Evolutionary conservation across 2,329 filamentous ascomycete genomes (phyloP), one percentile per base, ranked within the genome.

Genomic region (Cladophialophora carrionii): DNA sequence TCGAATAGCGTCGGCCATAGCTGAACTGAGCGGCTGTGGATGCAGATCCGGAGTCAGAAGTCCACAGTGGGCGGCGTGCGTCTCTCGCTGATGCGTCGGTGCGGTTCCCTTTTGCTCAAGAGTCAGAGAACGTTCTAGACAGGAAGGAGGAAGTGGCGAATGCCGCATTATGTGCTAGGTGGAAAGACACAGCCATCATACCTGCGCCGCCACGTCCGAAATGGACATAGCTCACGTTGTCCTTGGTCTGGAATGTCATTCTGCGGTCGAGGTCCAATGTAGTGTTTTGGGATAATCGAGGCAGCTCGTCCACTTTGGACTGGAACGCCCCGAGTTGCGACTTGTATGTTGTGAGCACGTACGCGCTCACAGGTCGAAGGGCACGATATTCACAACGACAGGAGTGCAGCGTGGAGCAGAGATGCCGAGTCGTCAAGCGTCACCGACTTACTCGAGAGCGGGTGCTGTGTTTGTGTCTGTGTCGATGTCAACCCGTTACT

Each of bases 21-120:
- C 24, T 59, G 9, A 20, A 46, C n/a, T 29, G 48, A 1, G 29
- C 29, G 41, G 5, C 4, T 7, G 41, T n/a, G 2, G 41, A 9
- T 12, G 7, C 14, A n/a, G 57, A 57, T 22, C 62, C 46, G 0
- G 53, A 37, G 32, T 63, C 61, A 43, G 26, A n/a, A 22, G 8
- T 41, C n/a, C 26, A 46, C 22, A 37, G 43, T 4, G 57, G n/a
- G 29, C 57, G 48, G 37, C 57, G 64, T 2, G 9, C 20, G 12
- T 54, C 57, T 14, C 8, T 20, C 3, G 51, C 6, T 14, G 55
- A 29, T 37, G 64, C 41, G 34, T 89, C 88, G 53, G 89, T 87
- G 89, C 96, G 96, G 81, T 96, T 96, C 65, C 92, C 92, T 8
- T 43, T 43, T 7, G 37, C 37, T 20, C 37, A n/a, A 43, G 17